These are phyloP conservation scores for Ogataea pini DNA, from an alignment of 805 yeast species.

Conservation along the genomic window DNA sequence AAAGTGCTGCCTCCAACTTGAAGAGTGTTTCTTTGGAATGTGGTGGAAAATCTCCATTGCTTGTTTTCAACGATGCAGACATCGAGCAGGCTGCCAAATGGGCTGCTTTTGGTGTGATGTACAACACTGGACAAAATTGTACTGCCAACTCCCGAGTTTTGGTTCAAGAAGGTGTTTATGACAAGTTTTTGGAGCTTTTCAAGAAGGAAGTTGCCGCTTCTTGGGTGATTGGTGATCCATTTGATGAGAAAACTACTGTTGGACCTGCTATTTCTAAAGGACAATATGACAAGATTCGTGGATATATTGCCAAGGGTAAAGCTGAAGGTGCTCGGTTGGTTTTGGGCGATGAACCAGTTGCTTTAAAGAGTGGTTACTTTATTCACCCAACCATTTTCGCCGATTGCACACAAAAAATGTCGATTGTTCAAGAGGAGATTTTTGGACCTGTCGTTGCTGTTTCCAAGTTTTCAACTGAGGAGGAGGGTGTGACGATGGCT, in stretches of 20 bases:
- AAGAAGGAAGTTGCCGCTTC: conserved; percentile 46
- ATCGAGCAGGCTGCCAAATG: conserved; percentile 65
- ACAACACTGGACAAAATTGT: conserved; percentile 69
- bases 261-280: conserved; percentile 64
- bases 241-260: conserved; percentile 45
- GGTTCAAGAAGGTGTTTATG: conserved; percentile 57
- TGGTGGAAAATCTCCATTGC: conserved; percentile 71
- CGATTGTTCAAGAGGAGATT: conserved; percentile 75
- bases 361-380: conserved; percentile 58
- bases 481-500: conserved; percentile 68
- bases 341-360: conserved; percentile 43
- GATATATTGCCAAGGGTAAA: conserved; percentile 46
- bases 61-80: conserved; percentile 64
- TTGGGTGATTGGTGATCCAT: conserved; percentile 60
- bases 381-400: conserved; percentile 76
- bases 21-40: conserved; percentile 69
- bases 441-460: conserved; percentile 84
- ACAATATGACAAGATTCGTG: conserved; percentile 54
- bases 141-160: conserved; percentile 65
- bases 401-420: conserved; percentile 64
- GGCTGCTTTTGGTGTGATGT: conserved; percentile 66
- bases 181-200: conserved; percentile 48
- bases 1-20: conserved; percentile 58
- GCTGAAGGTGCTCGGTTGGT: conserved; percentile 50
- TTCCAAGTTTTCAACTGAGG: conserved; percentile 63